Evolutionary conservation across 768 basidiomycete genomes (phyloP).

Genomic region (Termitomyces bulborhizus): DNA sequence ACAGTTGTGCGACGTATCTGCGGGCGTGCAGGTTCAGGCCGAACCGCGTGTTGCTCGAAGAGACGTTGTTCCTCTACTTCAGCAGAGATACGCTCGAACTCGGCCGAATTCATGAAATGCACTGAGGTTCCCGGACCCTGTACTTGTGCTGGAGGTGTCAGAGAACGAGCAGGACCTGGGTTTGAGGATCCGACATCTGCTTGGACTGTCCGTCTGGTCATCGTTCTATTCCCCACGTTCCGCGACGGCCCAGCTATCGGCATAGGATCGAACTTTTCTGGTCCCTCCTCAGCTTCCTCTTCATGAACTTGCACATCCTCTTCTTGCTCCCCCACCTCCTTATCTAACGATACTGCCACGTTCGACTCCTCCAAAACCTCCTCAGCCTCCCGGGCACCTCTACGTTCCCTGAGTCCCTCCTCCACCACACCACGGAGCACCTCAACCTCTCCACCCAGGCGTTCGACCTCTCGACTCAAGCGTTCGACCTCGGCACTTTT

Average conservation of each 20-base stretch:
- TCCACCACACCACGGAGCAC: constrained; percentile 84
- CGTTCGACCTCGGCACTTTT: constrained; percentile 63
- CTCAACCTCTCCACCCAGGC: constrained; percentile 79
- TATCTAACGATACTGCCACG: constrained; percentile 27
- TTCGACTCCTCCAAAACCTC: constrained; percentile 23
- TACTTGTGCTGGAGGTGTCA: constrained; percentile 1
- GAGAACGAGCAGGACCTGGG: constrained; percentile 14
- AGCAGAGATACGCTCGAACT: constrained; percentile 54
- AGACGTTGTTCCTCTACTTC: constrained; percentile 39
- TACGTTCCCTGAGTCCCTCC: constrained; percentile 73
- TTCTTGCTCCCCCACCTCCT: constrained; percentile 16
- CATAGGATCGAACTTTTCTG: constrained; percentile 30
- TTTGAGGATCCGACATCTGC: constrained; percentile 43
- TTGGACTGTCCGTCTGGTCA: constrained; percentile 49
- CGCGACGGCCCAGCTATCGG: constrained; percentile 26
- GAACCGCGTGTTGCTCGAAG: background rate
- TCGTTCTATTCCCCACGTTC: constrained; percentile 34
- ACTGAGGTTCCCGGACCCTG: background rate
- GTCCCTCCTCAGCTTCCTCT: constrained; percentile 22
- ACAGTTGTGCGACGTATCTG: constrained; percentile 8
- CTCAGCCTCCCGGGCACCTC: constrained; percentile 42
- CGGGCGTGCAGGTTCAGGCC: background rate
- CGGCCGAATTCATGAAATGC: constrained; percentile 49
- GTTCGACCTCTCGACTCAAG: constrained; percentile 71
- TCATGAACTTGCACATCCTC: constrained; percentile 19